Base-by-base conservation (phyloP, 768 basidiomycete genomes). In the Lactarius trivialis region DNA sequence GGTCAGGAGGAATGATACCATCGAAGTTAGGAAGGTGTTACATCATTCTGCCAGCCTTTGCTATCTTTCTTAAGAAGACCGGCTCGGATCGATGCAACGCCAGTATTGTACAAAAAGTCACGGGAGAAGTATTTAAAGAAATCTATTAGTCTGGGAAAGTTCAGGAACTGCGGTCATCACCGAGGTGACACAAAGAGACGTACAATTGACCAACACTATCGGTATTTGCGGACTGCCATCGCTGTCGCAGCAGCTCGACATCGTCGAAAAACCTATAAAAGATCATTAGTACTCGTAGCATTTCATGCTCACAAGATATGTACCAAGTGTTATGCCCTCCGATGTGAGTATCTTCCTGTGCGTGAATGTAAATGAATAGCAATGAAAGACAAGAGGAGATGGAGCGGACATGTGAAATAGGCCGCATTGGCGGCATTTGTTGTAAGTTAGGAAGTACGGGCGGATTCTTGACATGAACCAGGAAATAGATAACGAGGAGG, bases 61-160 rank as follows among this genome's bases (percentile, higher is more conserved):
- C 76, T 79, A 21, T 93, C 89, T 73, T 98, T 98, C 76, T 88
- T 91, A 67, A 98, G 70, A 11, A 92, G 77, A 21, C 96, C 96
- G 55, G 85, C 85, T 68, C 94, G 81, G 70, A 99, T 93, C 49
- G 93, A 95, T 57, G 91, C 87, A 56, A 98, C 94, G 55, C 90
- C 88, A 63, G 86, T 88, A 73, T 89, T 91, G 76, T 96, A 99
- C 55, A 81, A 76, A 76, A 98, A 99, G 72, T 95, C 93, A 61
- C 93, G 87, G 55, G 93, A 87, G 76, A 89, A 99, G 74, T 93
- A 98, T 68, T 89, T 89, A 82, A 96, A 99, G 75, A 99, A 98
- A 74, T 98, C 96, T 71, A 97, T 92, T 74, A 99, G 78, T 70
- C 94, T 97, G 69, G 39, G 21, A 32, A 53, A 49, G n/a, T 64